Percentiles rank a stretch among this genome's conserved stretches.
phyloP scores from a whole-genome alignment of 352 stramenopile species.

The Phytopythium cucurbitacearum region DNA sequence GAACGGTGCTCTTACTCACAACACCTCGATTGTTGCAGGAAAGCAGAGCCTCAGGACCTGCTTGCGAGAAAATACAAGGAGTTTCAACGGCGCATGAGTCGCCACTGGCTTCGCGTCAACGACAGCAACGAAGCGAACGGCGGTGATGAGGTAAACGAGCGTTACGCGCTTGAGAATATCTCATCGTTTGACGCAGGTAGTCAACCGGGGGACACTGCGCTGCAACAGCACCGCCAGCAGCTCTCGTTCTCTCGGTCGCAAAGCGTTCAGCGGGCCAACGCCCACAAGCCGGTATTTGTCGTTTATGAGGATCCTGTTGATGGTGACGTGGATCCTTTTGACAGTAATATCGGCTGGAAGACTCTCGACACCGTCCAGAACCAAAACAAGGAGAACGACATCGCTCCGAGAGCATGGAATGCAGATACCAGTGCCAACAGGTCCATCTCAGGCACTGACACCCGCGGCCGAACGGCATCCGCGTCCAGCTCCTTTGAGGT shows the following conservation, averaged over 20 bases:
- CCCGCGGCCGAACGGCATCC: neutral
- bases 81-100: conserved; percentile 80
- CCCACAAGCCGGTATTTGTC: conserved; percentile 82
- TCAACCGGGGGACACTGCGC: conserved; percentile 46
- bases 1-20: neutral
- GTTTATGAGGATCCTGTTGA: conserved; percentile 70
- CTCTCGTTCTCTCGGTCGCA: conserved; percentile 50
- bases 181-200: conserved; percentile 28
- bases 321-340: conserved; percentile 52
- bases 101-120: conserved; percentile 73
- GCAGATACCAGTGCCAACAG: neutral
- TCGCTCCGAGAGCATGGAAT: conserved; percentile 51
- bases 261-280: conserved; percentile 52
- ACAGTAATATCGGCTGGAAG: conserved; percentile 59
- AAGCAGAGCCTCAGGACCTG: conserved; percentile 62
- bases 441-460: no score
- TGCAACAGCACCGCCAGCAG: conserved; percentile 61
- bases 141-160: conserved; percentile 39
- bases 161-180: conserved; percentile 60
- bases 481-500: conserved; percentile 46
- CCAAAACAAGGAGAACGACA: conserved; percentile 81
- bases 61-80: conserved; percentile 76
- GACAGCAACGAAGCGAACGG: conserved; percentile 22
- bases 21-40: conserved; percentile 24
- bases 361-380: conserved; percentile 55